These are phyloP conservation scores for Thraustochytrium sp. DNA, from an alignment of 352 stramenopile genomes.

Conservation along the genomic window DNA sequence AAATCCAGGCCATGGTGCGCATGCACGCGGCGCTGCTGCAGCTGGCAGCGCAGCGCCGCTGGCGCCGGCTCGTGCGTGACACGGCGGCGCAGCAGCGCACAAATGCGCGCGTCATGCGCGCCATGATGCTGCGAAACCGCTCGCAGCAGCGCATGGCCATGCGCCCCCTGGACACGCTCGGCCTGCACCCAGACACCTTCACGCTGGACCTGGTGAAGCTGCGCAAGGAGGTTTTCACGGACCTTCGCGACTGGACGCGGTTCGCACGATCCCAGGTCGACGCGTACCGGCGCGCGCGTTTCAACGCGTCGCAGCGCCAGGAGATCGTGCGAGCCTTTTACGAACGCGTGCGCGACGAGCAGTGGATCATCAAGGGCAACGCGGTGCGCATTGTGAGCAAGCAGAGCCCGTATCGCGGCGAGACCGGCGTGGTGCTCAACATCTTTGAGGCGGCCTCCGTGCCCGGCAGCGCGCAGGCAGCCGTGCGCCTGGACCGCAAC, in stretches of 20 bases:
- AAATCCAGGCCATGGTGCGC: not conserved
- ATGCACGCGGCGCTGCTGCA: not conserved
- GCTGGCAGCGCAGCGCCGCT: not conserved
- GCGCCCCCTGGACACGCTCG: not conserved
- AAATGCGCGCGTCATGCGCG: slow-evolving; percentile 11
- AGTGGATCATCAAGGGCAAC: slow-evolving; percentile 32
- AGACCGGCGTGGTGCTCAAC: slow-evolving; percentile 31
- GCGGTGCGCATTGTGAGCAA: not conserved
- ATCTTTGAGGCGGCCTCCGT: slow-evolving; percentile 8
- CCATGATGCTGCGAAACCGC: not conserved
- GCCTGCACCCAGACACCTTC: slow-evolving; percentile 40
- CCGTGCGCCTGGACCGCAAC: slow-evolving; percentile 3
- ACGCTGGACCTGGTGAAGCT: slow-evolving; percentile 26
- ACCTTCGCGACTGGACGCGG: slow-evolving; percentile 27
- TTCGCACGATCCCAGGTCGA: slow-evolving; percentile 18
- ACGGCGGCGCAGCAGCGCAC: slow-evolving; percentile 25
- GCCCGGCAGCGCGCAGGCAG: not conserved
- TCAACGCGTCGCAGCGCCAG: not conserved
- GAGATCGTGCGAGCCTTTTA: slow-evolving; percentile 40
- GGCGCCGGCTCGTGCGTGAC: not conserved
- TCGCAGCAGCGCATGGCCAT: slow-evolving; percentile 34
- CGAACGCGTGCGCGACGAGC: slow-evolving; percentile 17
- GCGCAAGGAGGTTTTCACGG: not conserved
- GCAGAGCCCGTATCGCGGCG: slow-evolving; percentile 29
- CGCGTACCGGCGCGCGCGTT: not conserved